Evolutionary conservation across 495 filamentous ascomycete genomes (phyloP).

Genomic region (Podospora pseudopauciseta): DNA sequence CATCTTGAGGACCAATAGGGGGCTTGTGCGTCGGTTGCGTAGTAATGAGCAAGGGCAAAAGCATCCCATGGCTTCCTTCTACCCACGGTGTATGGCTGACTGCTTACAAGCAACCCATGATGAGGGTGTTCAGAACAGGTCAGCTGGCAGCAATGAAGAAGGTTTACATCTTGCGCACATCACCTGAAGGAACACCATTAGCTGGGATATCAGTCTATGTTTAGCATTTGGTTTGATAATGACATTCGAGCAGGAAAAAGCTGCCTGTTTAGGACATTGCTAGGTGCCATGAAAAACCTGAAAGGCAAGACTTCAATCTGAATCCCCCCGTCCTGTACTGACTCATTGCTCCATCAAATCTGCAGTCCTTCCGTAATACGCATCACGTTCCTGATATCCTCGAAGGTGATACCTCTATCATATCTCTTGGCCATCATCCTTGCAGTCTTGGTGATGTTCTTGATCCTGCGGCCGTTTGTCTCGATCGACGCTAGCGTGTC

Average conservation of each 20-base stretch:
- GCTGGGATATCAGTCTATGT: too few relatives aligned
- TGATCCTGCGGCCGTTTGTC: constrained; percentile 22
- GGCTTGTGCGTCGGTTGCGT: background rate
- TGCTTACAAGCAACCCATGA: background rate
- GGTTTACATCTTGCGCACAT: background rate
- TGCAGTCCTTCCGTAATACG: constrained; percentile 22
- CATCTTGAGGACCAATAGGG: background rate
- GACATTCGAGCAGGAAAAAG: too few relatives aligned
- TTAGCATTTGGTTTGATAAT: too few relatives aligned
- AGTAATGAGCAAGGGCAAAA: background rate
- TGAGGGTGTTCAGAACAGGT: background rate
- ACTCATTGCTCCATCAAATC: background rate
- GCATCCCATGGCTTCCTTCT: too few relatives aligned
- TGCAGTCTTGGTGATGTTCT: constrained; percentile 30
- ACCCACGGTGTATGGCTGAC: background rate
- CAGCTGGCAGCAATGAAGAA: background rate
- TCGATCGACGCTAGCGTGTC: constrained; percentile 25
- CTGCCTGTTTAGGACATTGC: too few relatives aligned
- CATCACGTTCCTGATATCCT: constrained; percentile 20
- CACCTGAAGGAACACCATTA: background rate
- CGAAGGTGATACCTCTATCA: constrained; percentile 14
- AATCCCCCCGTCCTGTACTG: background rate
- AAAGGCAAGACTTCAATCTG: background rate
- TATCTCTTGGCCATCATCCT: constrained; percentile 24
- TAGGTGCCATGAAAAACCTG: too few relatives aligned